Evolutionary conservation across 371 early-diverging fungal species (phyloP).

Genomic region (Mortierella sp.): DNA sequence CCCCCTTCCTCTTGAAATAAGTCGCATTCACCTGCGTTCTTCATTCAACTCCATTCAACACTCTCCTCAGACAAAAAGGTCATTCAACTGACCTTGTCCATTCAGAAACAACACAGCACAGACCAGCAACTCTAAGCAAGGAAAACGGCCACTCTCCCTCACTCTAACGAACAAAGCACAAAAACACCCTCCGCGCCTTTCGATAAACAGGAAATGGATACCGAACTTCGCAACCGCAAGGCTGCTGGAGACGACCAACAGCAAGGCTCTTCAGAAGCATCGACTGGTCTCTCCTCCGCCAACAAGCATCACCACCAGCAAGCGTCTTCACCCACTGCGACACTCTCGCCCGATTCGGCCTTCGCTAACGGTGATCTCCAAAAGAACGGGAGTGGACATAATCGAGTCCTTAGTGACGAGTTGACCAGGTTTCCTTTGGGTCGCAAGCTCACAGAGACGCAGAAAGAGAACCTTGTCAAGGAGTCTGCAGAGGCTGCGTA

Average conservation of each 20-base stretch:
- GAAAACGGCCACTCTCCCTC: not conserved
- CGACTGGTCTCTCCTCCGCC: slow-evolving; percentile 37
- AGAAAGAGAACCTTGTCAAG: slow-evolving; percentile 33
- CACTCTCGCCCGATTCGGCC: slow-evolving; percentile 5
- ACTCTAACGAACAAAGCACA: not conserved
- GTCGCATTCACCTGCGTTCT: slow-evolving; percentile 3
- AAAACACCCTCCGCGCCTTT: not conserved
- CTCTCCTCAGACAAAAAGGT: slow-evolving; percentile 2
- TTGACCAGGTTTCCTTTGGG: slow-evolving; percentile 31
- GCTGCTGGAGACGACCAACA: slow-evolving; percentile 17
- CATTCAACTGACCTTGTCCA: slow-evolving; percentile 40
- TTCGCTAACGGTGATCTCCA: not conserved
- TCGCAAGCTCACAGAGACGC: slow-evolving; percentile 22
- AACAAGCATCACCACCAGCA: slow-evolving; percentile 33
- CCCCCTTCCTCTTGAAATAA: not conserved
- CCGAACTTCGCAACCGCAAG: slow-evolving; percentile 49
- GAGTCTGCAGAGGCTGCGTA: slow-evolving; percentile 54
- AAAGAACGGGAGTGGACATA: slow-evolving; percentile 10
- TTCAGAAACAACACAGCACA: not conserved
- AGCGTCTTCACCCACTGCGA: not conserved
- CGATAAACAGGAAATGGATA: slow-evolving; percentile 27
- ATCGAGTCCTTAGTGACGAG: slow-evolving; percentile 23
- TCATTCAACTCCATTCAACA: slow-evolving; percentile 7
- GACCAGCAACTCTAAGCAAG: not conserved
- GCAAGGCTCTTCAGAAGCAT: slow-evolving; percentile 1